Conservation (phyloP, 1,139 yeast species). For the Debaryomyces nepalensis region DNA sequence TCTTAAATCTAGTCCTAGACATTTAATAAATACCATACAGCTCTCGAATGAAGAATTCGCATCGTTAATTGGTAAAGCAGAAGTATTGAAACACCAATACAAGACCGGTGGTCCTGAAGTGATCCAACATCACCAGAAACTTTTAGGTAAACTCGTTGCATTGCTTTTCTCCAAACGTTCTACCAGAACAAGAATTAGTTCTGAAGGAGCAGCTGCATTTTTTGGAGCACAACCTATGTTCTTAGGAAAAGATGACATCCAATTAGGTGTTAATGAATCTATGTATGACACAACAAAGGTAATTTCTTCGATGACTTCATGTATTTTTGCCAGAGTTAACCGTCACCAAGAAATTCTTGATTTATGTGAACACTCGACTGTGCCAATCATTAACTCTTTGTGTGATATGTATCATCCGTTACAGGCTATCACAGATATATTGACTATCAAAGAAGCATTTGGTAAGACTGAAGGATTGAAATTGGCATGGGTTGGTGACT, state of each 20-base stretch:
- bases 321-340: conserved; percentile 95
- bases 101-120: conserved; percentile 54
- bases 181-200: conserved; percentile 90
- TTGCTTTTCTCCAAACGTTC: conserved; percentile 87
- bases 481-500: conserved; percentile 95
- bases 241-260: conserved; percentile 94
- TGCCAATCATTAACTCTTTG: conserved; percentile 90
- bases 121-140: conserved; percentile 54
- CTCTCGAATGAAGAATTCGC: conserved; percentile 70
- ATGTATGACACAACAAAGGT: conserved; percentile 86
- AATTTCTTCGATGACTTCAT: conserved; percentile 91
- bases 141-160: conserved; percentile 82
- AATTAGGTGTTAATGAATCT: conserved; percentile 92
- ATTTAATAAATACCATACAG: conserved; percentile 79
- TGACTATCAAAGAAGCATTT: conserved; percentile 83
- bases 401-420: conserved; percentile 94
- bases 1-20: conserved; percentile 52
- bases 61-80: conserved; percentile 70
- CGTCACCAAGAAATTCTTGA: conserved; percentile 80
- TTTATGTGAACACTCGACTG: conserved; percentile 73
- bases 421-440: conserved; percentile 90
- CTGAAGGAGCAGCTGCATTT: conserved; percentile 92
- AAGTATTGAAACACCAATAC: conserved; percentile 58
- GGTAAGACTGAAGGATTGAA: conserved; percentile 65
- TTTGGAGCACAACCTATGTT: conserved; percentile 98